phyloP scores from a whole-genome alignment of 495 filamentous ascomycete species.

The Chaetomidium leptoderma region DNA sequence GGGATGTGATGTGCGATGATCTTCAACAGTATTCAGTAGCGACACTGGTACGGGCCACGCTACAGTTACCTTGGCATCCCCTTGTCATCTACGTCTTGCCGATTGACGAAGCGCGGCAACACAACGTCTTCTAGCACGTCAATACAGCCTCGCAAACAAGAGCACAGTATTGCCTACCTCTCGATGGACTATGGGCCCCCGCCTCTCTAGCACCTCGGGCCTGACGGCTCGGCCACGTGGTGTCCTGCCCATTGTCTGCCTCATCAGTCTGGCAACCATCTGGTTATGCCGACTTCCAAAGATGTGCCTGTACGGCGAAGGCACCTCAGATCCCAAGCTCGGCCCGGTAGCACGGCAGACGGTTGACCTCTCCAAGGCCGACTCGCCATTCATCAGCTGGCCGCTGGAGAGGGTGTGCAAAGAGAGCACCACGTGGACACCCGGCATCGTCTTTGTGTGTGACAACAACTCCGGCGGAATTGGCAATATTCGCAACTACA shows the following conservation, averaged over 20 bases:
- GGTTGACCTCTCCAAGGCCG: conserved; percentile 35
- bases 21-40: not conserved
- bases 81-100: not conserved
- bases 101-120: not conserved
- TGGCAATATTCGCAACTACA: conserved; percentile 52
- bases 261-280: conserved; percentile 24
- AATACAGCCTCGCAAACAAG: not conserved
- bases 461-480: conserved; percentile 52
- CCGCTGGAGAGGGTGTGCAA: conserved; percentile 44
- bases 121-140: not conserved
- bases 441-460: conserved; percentile 44
- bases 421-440: conserved; percentile 32
- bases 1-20: no score
- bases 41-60: not conserved
- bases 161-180: no score
- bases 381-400: conserved; percentile 44
- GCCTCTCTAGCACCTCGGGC: not conserved
- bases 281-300: conserved; percentile 26
- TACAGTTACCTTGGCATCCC: not conserved
- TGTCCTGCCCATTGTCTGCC: conserved; percentile 16
- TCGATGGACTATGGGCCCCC: conserved; percentile 6
- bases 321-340: not conserved
- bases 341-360: not conserved
- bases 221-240: conserved; percentile 18
- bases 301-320: conserved; percentile 20